phyloP scores from a whole-genome alignment of 768 basidiomycete species.

The Phaeotremella skinneri region DNA sequence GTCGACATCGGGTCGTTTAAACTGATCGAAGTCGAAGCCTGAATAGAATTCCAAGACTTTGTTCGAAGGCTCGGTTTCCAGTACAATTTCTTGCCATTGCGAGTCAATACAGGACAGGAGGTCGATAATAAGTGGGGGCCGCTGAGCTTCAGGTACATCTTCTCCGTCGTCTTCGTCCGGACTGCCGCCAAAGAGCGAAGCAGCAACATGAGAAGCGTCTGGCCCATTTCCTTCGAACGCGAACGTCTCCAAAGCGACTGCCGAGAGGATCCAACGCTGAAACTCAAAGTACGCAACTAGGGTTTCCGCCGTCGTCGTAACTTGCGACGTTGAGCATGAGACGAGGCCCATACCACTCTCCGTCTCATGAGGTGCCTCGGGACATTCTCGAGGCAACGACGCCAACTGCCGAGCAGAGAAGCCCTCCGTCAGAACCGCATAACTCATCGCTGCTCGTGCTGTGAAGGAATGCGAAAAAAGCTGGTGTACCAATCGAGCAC shows the following conservation, averaged over 20 bases:
- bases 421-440: constrained; percentile 80
- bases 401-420: constrained; percentile 84
- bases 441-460: constrained; percentile 74
- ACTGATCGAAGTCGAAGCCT: constrained; percentile 38
- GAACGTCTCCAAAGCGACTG: constrained; percentile 83
- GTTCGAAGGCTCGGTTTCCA: not conserved
- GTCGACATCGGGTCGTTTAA: constrained; percentile 33
- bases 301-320: constrained; percentile 52
- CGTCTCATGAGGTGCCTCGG: constrained; percentile 3
- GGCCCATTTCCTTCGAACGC: constrained; percentile 73
- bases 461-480: constrained; percentile 84
- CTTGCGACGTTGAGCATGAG: constrained; percentile 10
- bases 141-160: constrained; percentile 60
- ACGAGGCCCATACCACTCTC: constrained; percentile 17
- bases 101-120: constrained; percentile 81
- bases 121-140: constrained; percentile 80
- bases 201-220: constrained; percentile 65
- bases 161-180: constrained; percentile 58
- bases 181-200: constrained; percentile 69
- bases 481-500: constrained; percentile 77
- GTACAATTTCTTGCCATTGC: constrained; percentile 69
- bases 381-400: constrained; percentile 38
- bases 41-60: constrained; percentile 32
- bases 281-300: constrained; percentile 74
- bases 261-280: constrained; percentile 79